Conservation (phyloP, 352 stramenopile species). For the Globisporangium acanthophoron region DNA sequence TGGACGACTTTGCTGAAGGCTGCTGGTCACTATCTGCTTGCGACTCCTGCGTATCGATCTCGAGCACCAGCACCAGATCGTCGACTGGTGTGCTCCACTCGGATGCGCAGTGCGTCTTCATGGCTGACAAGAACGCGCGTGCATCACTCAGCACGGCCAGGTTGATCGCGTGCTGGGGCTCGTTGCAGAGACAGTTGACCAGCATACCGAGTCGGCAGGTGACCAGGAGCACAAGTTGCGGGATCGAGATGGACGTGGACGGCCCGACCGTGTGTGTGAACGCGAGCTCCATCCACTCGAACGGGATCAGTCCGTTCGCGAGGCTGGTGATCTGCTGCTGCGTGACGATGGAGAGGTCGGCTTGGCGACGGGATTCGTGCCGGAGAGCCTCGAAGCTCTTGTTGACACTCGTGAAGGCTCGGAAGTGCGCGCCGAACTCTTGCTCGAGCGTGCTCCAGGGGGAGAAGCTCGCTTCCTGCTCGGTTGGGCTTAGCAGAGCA, state of each 20-base stretch:
- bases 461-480: conserved; percentile 1
- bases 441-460: conserved; percentile 6
- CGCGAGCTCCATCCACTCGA: conserved; percentile 14
- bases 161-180: conserved; percentile 3
- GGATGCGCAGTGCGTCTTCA: conserved; percentile 6
- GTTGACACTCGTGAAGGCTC: conserved; percentile 4
- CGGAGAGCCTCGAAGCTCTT: conserved; percentile 5
- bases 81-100: neutral
- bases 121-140: conserved; percentile 7
- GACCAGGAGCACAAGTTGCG: conserved; percentile 12
- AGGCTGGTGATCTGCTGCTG: conserved; percentile 15
- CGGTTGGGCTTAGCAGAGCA: neutral
- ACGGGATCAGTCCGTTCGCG: conserved; percentile 7
- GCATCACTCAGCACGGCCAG: conserved; percentile 12
- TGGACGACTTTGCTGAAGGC: too few species aligned
- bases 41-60: neutral
- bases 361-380: neutral
- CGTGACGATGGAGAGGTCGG: conserved; percentile 1
- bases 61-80: conserved; percentile 10
- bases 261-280: conserved; percentile 7
- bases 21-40: neutral
- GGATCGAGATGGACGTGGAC: conserved; percentile 8
- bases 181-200: neutral
- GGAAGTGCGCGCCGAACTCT: conserved; percentile 11
- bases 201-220: conserved; percentile 8